Evolutionary conservation across 768 basidiomycete species (phyloP).

Genomic region (Lyophyllum decastes): DNA sequence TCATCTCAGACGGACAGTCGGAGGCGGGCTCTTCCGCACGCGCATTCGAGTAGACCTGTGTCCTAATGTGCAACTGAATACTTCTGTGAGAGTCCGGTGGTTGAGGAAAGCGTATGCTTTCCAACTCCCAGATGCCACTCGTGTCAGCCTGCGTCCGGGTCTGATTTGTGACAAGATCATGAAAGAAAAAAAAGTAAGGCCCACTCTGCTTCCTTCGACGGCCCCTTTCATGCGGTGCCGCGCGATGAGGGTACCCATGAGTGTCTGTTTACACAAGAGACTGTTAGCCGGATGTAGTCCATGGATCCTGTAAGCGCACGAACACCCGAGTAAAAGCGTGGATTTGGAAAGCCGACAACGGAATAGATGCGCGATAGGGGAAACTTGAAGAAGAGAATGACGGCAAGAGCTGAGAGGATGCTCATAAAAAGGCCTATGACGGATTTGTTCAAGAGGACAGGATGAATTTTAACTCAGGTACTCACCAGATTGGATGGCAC

Average conservation of each 20-base stretch:
- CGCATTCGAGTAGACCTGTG: background rate
- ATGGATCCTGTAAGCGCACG: background rate
- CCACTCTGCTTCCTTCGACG: background rate
- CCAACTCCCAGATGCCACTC: conserved; percentile 5
- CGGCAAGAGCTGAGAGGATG: background rate
- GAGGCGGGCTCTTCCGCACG: no score
- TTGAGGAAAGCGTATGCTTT: no score
- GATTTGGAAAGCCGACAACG: conserved; percentile 36
- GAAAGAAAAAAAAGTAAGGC: no score
- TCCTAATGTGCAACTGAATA: background rate
- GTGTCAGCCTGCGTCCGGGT: no score
- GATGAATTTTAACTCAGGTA: background rate
- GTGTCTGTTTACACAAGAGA: conserved; percentile 8
- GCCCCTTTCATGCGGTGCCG: conserved; percentile 7
- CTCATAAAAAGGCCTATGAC: conserved; percentile 15
- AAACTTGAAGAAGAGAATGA: conserved; percentile 1
- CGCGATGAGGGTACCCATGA: conserved; percentile 20
- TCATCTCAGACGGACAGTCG: no score
- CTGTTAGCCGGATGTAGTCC: background rate
- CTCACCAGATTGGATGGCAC: conserved; percentile 32
- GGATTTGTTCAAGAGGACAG: background rate
- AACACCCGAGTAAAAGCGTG: conserved; percentile 38
- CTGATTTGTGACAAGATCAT: background rate
- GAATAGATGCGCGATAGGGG: conserved; percentile 28
- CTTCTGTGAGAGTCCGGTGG: background rate